Base-by-base conservation (phyloP, 768 basidiomycete genomes). In the Leucosporidium yakuticum region DNA sequence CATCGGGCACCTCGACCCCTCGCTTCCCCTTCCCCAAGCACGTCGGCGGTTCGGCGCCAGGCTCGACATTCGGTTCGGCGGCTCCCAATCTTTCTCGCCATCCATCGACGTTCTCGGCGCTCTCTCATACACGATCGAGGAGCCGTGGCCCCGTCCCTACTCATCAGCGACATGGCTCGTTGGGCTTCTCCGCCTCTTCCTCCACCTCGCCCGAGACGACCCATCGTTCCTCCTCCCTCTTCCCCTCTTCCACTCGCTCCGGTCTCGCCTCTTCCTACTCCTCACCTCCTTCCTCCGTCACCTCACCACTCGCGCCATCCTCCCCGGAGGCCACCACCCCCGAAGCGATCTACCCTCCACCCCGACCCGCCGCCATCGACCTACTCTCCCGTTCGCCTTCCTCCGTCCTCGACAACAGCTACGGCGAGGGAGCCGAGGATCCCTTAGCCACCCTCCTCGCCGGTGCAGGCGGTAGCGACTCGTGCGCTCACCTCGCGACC, bases 401-500 rank as follows among this genome's bases (percentile, higher is more conserved):
- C 11, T 69, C 71, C 5, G 48, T 69, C 12, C 62, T 68, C 34
- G 62, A 64, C 60, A 69, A 58, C 17, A 56, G 63, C 0, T 70
- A 56, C 64, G 59, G 63, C 23, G 67, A 64, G 29, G 63, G 62
- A 23, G 48, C 50, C 44, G 64, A 68, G 25, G 48, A 68, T 23
- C 68, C 65, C 19, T 73, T 76, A 62, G 63, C 86, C 23, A 83
- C 90, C 60, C 84, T 85, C 20, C 87, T 88, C 0, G 77, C 84
- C n/a, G 20, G 39, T 44, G 39, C 39, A 44, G 39, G 39, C 11
- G 80, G 85, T 19, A 88, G 86, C 79, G 86, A 87, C 70, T 86
- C 87, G 8, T 83, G 95, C 27, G 90, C 88, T 64, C 90, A 95
- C 70, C 81, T 98, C 15, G 88, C 90, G 23, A 90, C 89, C 5